Evolutionary conservation across 768 basidiomycete species (phyloP).

Genomic region (Suillus occidentalis): DNA sequence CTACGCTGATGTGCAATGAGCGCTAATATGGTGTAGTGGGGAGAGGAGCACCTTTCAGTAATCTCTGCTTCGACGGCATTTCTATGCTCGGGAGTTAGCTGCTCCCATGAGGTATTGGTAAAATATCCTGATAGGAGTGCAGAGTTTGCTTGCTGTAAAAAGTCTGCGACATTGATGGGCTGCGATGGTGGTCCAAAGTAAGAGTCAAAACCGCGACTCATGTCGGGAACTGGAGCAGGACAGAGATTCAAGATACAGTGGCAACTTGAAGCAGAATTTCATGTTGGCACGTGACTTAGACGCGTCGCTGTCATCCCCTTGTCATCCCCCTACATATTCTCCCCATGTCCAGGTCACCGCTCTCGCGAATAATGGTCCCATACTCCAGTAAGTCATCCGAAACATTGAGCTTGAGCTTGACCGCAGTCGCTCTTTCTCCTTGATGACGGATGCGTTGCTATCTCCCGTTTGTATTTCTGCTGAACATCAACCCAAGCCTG

Average conservation of each 20-base stretch:
- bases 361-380: neutral
- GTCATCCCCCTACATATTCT: neutral
- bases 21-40: neutral
- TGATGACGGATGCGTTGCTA: neutral
- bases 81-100: constrained; percentile 26
- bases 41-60: constrained; percentile 34
- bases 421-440: neutral
- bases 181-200: constrained; percentile 68
- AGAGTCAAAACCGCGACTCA: constrained; percentile 42
- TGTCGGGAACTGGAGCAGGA: constrained; percentile 12
- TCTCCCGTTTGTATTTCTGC: too few species aligned
- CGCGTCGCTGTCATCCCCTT: neutral
- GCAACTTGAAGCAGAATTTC: neutral
- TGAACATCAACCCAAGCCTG: too few species aligned
- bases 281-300: neutral
- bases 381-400: neutral
- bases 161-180: constrained; percentile 45
- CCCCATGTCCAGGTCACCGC: neutral
- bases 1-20: constrained; percentile 33
- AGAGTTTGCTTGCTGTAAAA: constrained; percentile 37
- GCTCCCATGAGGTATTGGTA: constrained; percentile 21
- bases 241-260: neutral
- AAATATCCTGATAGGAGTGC: constrained; percentile 10
- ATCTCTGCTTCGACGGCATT: constrained; percentile 41
- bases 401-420: neutral